Base-by-base conservation (phyloP, 2,329 filamentous ascomycete genomes). In the Beauveria rudraprayagi region DNA sequence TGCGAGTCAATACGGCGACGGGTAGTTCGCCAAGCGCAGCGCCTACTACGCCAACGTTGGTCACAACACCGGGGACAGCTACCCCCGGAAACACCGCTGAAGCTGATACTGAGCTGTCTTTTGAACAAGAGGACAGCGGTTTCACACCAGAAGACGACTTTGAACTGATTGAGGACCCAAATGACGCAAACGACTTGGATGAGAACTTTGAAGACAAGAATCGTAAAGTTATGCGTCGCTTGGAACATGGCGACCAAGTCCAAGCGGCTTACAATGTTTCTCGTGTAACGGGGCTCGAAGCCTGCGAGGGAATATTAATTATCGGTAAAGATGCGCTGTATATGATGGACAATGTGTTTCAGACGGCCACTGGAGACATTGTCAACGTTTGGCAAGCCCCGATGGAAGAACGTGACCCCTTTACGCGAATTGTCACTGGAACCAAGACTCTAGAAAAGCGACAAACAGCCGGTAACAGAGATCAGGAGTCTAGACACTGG, bases 301-400 rank as follows among this genome's bases (percentile, higher is more conserved):
- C 92, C 9, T 91, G 90, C 63, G 95, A 99, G 72, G 94, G 94
- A 8, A 86, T 99, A 47, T 79, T 99, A 40, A 95, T 99, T 60
- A 82, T 97, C 46, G 94, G 94, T 19, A 96, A 96, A 72, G 89
- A 93, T 67, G 89, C 87, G 53, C 81, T 99, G 17, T 99, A 99
- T 70, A 88, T 99, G 66, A 89, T 97, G 74, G 94, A 99, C 74
- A 93, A 94, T 67, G 93, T 96, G 69, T 97, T 99, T 71, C 93
- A 97, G 70, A 86, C 93, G 65, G 87, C 90, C 2, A 94, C 97
- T 69, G 93, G 93, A 14, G 95, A 99, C 71, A 97, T 99, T 69
- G 91, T 99, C 62, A 93, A 96, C 68, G 92, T 96, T 9, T 93
- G 90, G 85, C 92, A 97, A 73, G 95, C 94, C 2, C 92, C 93